Conservation (phyloP, 2,329 filamentous ascomycete genomes). For the Stagonosporopsis cucurbitacearum region DNA sequence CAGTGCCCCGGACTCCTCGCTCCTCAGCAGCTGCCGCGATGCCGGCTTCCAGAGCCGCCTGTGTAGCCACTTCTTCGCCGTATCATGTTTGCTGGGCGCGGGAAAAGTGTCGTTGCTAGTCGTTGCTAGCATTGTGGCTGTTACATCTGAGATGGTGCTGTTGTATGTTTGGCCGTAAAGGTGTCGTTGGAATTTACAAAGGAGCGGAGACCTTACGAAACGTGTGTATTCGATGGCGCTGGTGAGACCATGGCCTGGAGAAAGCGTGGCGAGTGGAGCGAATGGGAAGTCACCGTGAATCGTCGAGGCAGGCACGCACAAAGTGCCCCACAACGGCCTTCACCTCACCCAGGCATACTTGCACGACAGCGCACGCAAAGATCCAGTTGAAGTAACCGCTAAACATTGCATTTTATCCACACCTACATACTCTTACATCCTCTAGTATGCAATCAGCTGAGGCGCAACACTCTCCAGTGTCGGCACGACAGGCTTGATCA, state of each 20-base stretch:
- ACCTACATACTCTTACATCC: neutral
- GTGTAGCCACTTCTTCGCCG: conserved; percentile 36
- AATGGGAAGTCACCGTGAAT: neutral
- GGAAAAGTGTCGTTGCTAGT: conserved; percentile 26
- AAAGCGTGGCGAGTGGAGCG: neutral
- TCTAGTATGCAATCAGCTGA: neutral
- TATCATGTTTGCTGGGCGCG: conserved; percentile 22
- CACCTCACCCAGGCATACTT: neutral
- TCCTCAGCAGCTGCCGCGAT: conserved; percentile 22
- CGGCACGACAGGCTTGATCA: conserved; percentile 34
- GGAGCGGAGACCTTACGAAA: neutral
- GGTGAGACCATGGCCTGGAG: conserved; percentile 5
- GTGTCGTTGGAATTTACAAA: conserved; percentile 5
- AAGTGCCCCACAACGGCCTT: neutral
- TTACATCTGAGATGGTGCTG: conserved; percentile 21
- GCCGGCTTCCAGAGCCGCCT: conserved; percentile 31
- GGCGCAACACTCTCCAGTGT: conserved; percentile 31
- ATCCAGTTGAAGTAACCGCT: neutral
- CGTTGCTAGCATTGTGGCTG: conserved; percentile 29
- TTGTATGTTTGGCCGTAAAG: conserved; percentile 23
- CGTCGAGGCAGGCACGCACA: neutral
- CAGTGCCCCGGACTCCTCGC: conserved; percentile 2
- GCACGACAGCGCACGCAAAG: neutral
- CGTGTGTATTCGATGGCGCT: neutral
- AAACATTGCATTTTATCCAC: neutral